phyloP scores from a whole-genome alignment of 2,329 filamentous ascomycete species.

The Periglandula ipomoeae region DNA sequence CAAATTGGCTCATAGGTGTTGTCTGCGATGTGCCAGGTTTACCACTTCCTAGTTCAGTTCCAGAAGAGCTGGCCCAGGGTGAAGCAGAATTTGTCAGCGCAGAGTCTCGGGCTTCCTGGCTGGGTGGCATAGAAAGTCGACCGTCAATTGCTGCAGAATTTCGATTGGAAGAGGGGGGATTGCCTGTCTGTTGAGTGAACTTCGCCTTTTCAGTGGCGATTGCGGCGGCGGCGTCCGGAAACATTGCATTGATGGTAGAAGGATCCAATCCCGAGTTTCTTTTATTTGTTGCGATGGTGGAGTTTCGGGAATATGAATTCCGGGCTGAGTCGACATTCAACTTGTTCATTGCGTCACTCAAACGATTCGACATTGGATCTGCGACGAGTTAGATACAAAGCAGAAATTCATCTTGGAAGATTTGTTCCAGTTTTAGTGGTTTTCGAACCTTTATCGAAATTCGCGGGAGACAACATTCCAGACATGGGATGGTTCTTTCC shows the following conservation, averaged over 20 bases:
- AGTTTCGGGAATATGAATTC: conserved; percentile 76
- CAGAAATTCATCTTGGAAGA: conserved; percentile 4
- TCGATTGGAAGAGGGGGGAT: conserved; percentile 80
- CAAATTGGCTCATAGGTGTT: conserved; percentile 87
- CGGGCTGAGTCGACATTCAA: conserved; percentile 79
- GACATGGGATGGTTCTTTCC: conserved; percentile 97
- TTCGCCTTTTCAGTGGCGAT: conserved; percentile 98
- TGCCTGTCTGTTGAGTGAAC: conserved; percentile 90
- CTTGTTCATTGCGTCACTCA: conserved; percentile 96
- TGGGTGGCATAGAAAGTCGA: conserved; percentile 63
- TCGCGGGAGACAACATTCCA: conserved; percentile 84
- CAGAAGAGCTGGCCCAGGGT: conserved; percentile 59
- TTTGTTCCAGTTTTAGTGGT: not conserved
- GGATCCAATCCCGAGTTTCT: conserved; percentile 91
- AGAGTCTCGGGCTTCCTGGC: conserved; percentile 23
- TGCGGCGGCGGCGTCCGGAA: conserved; percentile 94
- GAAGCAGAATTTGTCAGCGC: conserved; percentile 38
- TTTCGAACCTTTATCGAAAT: conserved; percentile 82
- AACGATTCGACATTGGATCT: conserved; percentile 95
- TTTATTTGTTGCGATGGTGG: conserved; percentile 65
- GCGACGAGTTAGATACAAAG: conserved; percentile 13
- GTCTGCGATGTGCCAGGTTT: conserved; percentile 70
- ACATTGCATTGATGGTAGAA: conserved; percentile 96
- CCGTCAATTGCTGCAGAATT: conserved; percentile 79
- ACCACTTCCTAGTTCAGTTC: conserved; percentile 43